These are phyloP conservation scores for Trichoderma semiorbis DNA, from an alignment of 2,329 filamentous ascomycete genomes.

Conservation along the genomic window DNA sequence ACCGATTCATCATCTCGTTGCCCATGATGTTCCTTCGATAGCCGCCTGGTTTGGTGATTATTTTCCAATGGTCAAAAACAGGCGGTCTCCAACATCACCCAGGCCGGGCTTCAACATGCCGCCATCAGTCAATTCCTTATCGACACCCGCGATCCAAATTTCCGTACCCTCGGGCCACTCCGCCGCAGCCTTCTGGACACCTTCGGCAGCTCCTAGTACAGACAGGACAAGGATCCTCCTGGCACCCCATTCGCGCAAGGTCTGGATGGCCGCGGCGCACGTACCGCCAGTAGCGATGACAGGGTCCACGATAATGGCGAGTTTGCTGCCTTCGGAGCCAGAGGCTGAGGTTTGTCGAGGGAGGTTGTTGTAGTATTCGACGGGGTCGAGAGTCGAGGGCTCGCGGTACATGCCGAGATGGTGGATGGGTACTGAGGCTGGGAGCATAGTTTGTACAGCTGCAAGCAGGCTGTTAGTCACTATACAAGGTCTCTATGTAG, in stretches of 20 bases:
- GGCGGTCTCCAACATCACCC: conserved; percentile 83
- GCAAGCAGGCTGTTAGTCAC: conserved; percentile 18
- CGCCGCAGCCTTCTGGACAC: conserved; percentile 66
- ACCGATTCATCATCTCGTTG: conserved; percentile 13
- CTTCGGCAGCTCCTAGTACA: conserved; percentile 68
- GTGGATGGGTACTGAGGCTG: conserved; percentile 75
- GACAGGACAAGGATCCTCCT: conserved; percentile 71
- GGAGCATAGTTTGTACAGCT: conserved; percentile 81
- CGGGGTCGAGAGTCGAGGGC: conserved; percentile 77
- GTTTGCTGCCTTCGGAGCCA: conserved; percentile 33
- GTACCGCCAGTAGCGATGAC: conserved; percentile 93
- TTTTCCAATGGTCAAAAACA: conserved; percentile 88
- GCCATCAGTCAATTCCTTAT: conserved; percentile 66
- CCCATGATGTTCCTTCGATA: neutral
- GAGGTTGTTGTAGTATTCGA: conserved; percentile 98
- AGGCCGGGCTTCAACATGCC: conserved; percentile 91
- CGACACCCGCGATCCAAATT: conserved; percentile 79
- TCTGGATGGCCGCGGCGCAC: conserved; percentile 83
- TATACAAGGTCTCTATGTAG: neutral
- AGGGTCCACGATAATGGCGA: conserved; percentile 86
- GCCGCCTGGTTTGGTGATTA: conserved; percentile 36
- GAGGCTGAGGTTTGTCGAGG: conserved; percentile 61
- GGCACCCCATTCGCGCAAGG: conserved; percentile 88
- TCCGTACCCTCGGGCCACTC: conserved; percentile 77
- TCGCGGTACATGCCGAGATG: conserved; percentile 95